Conservation (phyloP, 1,284 basidiomycete species). For the Austroboletus niveus region DNA sequence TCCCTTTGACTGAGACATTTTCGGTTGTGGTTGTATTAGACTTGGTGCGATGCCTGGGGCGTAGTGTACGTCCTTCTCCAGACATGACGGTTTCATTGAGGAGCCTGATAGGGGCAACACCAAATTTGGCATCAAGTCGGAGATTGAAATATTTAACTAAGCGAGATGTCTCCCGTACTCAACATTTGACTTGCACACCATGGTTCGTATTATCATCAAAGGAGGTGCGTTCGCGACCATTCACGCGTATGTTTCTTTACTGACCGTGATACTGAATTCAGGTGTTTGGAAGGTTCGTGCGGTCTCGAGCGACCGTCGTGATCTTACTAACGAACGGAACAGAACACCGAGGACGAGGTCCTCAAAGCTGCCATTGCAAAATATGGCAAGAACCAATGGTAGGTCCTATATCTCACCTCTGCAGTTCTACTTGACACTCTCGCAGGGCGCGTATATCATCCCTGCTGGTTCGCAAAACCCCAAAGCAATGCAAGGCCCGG, state of each 20-base stretch:
- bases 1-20: not conserved
- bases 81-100: not conserved
- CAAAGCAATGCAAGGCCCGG: slow-evolving; percentile 98
- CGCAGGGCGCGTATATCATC: slow-evolving; percentile 96
- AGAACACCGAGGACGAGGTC: slow-evolving; percentile 97
- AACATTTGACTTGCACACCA: slow-evolving; percentile 26
- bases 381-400: slow-evolving; percentile 97
- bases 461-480: slow-evolving; percentile 95
- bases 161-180: not conserved
- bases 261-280: slow-evolving; percentile 23
- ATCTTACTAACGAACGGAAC: slow-evolving; percentile 14
- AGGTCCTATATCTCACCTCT: slow-evolving; percentile 18
- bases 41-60: too few species aligned
- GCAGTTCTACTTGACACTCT: slow-evolving; percentile 2
- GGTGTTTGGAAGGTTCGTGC: slow-evolving; percentile 69
- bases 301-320: slow-evolving; percentile 9
- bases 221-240: slow-evolving; percentile 57
- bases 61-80: not conserved
- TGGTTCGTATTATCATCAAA: slow-evolving; percentile 94
- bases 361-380: slow-evolving; percentile 97
- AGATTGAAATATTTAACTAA: slow-evolving; percentile 18
- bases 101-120: slow-evolving; percentile 15
- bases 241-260: not conserved
- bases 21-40: not conserved
- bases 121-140: slow-evolving; percentile 10